These are phyloP conservation scores for Apophysomyces variabilis DNA, from an alignment of 371 early-diverging fungal genomes.

Conservation along the genomic window DNA sequence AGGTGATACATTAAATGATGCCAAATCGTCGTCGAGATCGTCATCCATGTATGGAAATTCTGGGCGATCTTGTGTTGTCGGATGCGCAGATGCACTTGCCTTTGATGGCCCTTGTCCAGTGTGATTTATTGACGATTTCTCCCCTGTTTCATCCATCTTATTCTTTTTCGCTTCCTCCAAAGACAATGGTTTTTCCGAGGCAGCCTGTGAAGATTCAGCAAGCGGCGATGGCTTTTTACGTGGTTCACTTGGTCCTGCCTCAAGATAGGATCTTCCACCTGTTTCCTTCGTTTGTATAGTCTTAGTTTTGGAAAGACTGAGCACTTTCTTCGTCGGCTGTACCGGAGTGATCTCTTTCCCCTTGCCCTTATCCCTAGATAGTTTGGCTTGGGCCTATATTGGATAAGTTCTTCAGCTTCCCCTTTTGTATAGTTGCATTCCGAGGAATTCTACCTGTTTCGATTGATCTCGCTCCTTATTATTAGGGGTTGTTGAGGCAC, in stretches of 20 bases:
- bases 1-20: conserved; percentile 8
- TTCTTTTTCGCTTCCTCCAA: background rate
- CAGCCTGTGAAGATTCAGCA: background rate
- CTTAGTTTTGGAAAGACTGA: conserved; percentile 19
- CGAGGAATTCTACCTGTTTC: conserved; percentile 8
- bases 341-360: conserved; percentile 14
- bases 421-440: background rate
- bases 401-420: background rate
- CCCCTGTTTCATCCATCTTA: background rate
- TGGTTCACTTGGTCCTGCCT: background rate
- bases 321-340: background rate
- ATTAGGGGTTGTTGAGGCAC: background rate
- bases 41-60: conserved; percentile 8
- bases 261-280: background rate
- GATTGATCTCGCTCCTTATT: background rate
- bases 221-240: background rate
- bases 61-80: conserved; percentile 3
- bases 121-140: background rate
- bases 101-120: background rate
- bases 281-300: background rate
- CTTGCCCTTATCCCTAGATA: conserved; percentile 22
- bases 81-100: background rate
- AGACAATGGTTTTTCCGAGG: too few relatives aligned
- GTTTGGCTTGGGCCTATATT: conserved; percentile 10
- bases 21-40: conserved; percentile 9